These are phyloP conservation scores for Puccinia polysora DNA, from an alignment of 1,284 basidiomycete genomes.

Conservation along the genomic window DNA sequence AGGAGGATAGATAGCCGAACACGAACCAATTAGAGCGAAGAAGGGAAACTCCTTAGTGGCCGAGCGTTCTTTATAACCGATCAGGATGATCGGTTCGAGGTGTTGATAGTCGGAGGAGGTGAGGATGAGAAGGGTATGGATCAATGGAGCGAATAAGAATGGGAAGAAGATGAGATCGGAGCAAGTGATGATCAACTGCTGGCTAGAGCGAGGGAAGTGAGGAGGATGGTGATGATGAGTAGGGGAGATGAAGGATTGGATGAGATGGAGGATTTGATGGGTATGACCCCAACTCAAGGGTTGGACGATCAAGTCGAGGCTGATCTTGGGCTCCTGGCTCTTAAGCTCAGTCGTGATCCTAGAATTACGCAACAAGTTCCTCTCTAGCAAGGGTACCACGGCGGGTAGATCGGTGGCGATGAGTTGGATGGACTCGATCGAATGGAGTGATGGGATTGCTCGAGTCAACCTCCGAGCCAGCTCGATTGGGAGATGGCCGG, in stretches of 20 bases:
- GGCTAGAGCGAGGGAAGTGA: neutral
- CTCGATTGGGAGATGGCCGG: slow-evolving; percentile 9
- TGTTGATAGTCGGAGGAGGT: neutral
- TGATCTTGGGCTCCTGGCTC: neutral
- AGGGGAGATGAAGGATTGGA: neutral
- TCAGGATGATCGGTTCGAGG: neutral
- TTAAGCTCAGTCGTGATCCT: too few species aligned
- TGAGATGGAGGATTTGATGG: neutral
- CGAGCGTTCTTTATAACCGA: slow-evolving; percentile 24
- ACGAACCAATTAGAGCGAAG: slow-evolving; percentile 17
- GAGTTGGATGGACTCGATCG: neutral
- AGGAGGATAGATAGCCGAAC: neutral
- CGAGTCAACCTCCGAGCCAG: neutral
- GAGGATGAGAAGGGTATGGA: slow-evolving; percentile 19
- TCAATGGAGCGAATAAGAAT: slow-evolving; percentile 10
- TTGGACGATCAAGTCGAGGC: neutral
- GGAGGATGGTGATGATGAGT: neutral
- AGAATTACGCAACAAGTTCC: too few species aligned
- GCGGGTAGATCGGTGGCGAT: slow-evolving; percentile 13
- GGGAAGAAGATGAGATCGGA: slow-evolving; percentile 31
- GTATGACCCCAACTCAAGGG: slow-evolving; percentile 14
- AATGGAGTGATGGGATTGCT: neutral
- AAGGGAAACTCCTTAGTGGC: slow-evolving; percentile 21
- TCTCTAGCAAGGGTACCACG: neutral
- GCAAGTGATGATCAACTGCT: slow-evolving; percentile 16